These are phyloP conservation scores for Geotrichum phurueaensis DNA, from an alignment of 1,139 yeast genomes.

Conservation along the genomic window DNA sequence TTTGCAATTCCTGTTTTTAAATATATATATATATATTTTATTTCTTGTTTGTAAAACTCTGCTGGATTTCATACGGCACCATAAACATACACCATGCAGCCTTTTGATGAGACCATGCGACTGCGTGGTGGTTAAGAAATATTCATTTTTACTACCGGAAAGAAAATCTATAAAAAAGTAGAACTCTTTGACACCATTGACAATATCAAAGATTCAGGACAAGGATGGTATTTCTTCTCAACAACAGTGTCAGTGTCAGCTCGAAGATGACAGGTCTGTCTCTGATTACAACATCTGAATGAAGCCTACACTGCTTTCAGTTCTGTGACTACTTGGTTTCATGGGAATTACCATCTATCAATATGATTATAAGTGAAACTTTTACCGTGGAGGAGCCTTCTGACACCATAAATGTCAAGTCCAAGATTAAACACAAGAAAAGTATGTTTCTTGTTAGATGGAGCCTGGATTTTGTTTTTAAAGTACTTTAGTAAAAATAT, in stretches of 20 bases:
- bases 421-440: slow-evolving; percentile 98
- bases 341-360: slow-evolving; percentile 34
- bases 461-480: slow-evolving; percentile 99
- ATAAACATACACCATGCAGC: neutral
- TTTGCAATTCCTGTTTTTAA: too few relatives aligned
- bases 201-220: slow-evolving; percentile 85
- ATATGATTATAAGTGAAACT: neutral
- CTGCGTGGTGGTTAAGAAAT: slow-evolving; percentile 84
- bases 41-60: too few relatives aligned
- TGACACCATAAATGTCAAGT: slow-evolving; percentile 94
- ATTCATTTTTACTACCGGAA: slow-evolving; percentile 81
- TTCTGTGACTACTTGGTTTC: slow-evolving; percentile 86
- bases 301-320: slow-evolving; percentile 85
- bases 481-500: slow-evolving; percentile 98
- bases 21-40: too few relatives aligned
- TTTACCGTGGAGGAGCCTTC: slow-evolving; percentile 97
- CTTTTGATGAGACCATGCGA: slow-evolving; percentile 65
- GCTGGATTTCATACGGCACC: too few relatives aligned
- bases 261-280: slow-evolving; percentile 80
- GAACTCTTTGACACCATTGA: slow-evolving; percentile 88
- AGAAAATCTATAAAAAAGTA: slow-evolving; percentile 85
- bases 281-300: slow-evolving; percentile 85
- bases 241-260: slow-evolving; percentile 80
- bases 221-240: slow-evolving; percentile 89
- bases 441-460: slow-evolving; percentile 99